These are phyloP conservation scores for Fusarium xylarioides DNA, from an alignment of 2,329 filamentous ascomycete genomes.

Conservation along the genomic window DNA sequence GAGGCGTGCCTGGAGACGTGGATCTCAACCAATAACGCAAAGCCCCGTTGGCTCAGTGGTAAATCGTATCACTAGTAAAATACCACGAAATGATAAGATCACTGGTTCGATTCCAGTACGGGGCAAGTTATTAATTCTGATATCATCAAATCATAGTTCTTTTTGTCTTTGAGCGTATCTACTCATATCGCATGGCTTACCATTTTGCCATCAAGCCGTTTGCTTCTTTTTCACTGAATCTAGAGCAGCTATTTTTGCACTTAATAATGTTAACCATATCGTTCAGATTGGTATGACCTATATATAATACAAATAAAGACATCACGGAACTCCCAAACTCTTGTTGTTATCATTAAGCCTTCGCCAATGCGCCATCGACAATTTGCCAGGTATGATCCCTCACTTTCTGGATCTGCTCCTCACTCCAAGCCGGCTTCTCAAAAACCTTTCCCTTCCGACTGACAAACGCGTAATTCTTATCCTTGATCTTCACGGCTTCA, in stretches of 20 bases:
- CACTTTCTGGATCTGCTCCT: conserved; percentile 43
- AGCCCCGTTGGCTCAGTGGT: conserved; percentile 25
- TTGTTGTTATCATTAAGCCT: background rate
- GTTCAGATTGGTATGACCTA: background rate
- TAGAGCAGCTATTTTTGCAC: too few species aligned
- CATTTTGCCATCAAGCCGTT: background rate
- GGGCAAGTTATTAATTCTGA: background rate
- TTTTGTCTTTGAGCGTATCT: background rate
- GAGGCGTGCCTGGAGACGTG: fast-evolving
- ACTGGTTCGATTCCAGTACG: conserved; percentile 24
- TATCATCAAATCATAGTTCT: fast-evolving
- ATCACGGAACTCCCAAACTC: background rate
- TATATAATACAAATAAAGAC: background rate
- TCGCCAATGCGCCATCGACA: conserved; percentile 36
- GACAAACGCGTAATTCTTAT: conserved; percentile 43
- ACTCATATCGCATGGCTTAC: too few species aligned
- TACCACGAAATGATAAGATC: conserved; percentile 13
- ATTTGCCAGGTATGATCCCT: conserved; percentile 46
- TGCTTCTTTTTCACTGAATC: too few species aligned
- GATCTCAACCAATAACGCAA: background rate
- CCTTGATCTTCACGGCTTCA: conserved; percentile 18
- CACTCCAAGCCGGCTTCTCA: conserved; percentile 41
- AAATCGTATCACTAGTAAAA: conserved; percentile 24
- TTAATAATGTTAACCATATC: too few species aligned
- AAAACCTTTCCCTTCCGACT: conserved; percentile 43